phyloP scores from a whole-genome alignment of 345 rosid species.

The Populus nigra region DNA sequence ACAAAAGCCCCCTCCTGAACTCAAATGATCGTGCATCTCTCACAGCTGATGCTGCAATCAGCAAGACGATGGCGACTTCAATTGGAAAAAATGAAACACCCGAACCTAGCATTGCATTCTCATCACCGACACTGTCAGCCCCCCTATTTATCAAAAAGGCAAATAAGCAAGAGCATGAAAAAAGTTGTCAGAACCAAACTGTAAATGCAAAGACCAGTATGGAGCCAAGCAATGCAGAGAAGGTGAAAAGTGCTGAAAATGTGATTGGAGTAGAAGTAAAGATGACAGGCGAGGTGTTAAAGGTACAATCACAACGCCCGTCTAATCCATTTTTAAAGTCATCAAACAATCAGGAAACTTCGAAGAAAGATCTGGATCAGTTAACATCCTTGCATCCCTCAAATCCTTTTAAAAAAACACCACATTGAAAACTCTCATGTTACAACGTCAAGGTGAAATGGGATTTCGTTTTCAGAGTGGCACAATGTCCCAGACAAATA shows the following conservation, averaged over 20 bases:
- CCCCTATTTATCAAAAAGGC: slow-evolving; percentile 47
- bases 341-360: slow-evolving; percentile 24
- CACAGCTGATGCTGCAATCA: slow-evolving; percentile 24
- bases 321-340: slow-evolving; percentile 29
- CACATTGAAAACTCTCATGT: slow-evolving; percentile 13
- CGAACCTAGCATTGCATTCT: slow-evolving; percentile 29
- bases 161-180: slow-evolving; percentile 39
- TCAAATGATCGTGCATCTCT: slow-evolving; percentile 8
- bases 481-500: background rate
- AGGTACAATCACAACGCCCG: slow-evolving; percentile 16
- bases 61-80: slow-evolving; percentile 24
- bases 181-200: slow-evolving; percentile 24
- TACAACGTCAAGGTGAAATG: too few species aligned
- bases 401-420: slow-evolving; percentile 41
- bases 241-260: slow-evolving; percentile 22
- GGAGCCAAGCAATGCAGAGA: slow-evolving; percentile 18
- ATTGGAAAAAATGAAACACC: slow-evolving; percentile 33
- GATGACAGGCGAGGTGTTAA: background rate
- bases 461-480: background rate
- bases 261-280: slow-evolving; percentile 4
- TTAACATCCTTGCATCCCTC: slow-evolving; percentile 35
- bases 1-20: slow-evolving; percentile 14
- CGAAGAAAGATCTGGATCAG: slow-evolving; percentile 8
- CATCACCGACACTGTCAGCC: slow-evolving; percentile 40
- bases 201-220: slow-evolving; percentile 16